These are phyloP conservation scores for Gastrolobium bilobum DNA, from an alignment of 306 rosid genomes.

Conservation along the genomic window DNA sequence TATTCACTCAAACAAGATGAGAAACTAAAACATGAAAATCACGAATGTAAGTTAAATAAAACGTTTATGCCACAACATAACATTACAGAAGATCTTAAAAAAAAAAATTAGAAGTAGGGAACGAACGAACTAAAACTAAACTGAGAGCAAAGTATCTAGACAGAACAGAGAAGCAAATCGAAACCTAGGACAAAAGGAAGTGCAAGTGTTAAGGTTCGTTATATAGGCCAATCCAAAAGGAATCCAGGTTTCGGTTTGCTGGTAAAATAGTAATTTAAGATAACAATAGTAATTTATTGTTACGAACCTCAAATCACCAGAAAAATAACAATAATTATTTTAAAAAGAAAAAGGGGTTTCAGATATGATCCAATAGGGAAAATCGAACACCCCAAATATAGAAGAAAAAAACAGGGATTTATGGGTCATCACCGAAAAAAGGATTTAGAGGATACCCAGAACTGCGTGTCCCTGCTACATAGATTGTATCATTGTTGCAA, in stretches of 20 bases:
- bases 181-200: not conserved
- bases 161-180: not conserved
- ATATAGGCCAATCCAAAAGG: not conserved
- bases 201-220: not conserved
- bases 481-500: too few species aligned
- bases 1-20: not conserved
- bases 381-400: conserved; percentile 18
- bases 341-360: not conserved
- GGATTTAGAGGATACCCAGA: too few species aligned
- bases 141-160: not conserved
- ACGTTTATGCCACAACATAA: not conserved
- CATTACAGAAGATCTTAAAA: too few species aligned
- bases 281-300: too few species aligned
- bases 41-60: not conserved
- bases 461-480: too few species aligned
- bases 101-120: too few species aligned
- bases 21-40: not conserved
- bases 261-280: not conserved
- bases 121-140: not conserved
- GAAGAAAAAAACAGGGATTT: too few species aligned
- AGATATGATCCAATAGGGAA: conserved; percentile 38
- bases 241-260: conserved; percentile 3
- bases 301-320: conserved; percentile 40
- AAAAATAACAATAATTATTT: not conserved
- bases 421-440: too few species aligned